A percentile compares a stretch with the other conserved stretches of the same genome.
phyloP scores from a whole-genome alignment of 257 asterid genomes.

The Plantago elongata region DNA sequence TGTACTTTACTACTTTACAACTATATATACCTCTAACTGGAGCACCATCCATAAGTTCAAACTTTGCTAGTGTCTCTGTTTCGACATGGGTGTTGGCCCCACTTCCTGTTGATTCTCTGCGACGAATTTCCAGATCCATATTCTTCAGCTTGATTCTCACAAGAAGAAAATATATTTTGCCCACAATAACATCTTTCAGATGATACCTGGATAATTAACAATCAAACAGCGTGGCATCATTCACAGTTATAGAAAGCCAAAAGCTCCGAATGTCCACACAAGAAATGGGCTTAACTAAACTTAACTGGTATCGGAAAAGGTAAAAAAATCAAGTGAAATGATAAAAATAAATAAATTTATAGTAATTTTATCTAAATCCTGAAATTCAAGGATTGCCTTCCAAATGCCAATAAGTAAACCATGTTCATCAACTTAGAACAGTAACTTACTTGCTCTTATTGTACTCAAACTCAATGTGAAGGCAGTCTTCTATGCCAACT shows the following conservation, averaged over 20 bases:
- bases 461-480: slow-evolving; percentile 97
- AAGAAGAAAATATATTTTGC: slow-evolving; percentile 92
- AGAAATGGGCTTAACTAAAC: slow-evolving; percentile 1
- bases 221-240: slow-evolving; percentile 20
- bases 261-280: not conserved
- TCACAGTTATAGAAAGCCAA: not conserved
- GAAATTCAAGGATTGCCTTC: not conserved
- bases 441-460: slow-evolving; percentile 88
- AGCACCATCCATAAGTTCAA: slow-evolving; percentile 99
- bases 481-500: slow-evolving; percentile 99
- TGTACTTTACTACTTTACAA: not conserved
- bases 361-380: not conserved
- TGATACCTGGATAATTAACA: slow-evolving; percentile 67
- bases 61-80: slow-evolving; percentile 97
- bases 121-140: slow-evolving; percentile 97
- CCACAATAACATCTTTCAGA: slow-evolving; percentile 90
- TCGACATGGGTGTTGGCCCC: slow-evolving; percentile 95
- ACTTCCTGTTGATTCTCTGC: slow-evolving; percentile 95
- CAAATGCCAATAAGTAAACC: slow-evolving; percentile 4
- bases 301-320: not conserved
- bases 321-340: too few relatives aligned
- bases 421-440: not conserved
- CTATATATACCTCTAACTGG: slow-evolving; percentile 82
- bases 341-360: too few relatives aligned
- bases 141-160: slow-evolving; percentile 95